phyloP scores from a whole-genome alignment of 352 stramenopile genomes.

The Pythium rishiriense region DNA sequence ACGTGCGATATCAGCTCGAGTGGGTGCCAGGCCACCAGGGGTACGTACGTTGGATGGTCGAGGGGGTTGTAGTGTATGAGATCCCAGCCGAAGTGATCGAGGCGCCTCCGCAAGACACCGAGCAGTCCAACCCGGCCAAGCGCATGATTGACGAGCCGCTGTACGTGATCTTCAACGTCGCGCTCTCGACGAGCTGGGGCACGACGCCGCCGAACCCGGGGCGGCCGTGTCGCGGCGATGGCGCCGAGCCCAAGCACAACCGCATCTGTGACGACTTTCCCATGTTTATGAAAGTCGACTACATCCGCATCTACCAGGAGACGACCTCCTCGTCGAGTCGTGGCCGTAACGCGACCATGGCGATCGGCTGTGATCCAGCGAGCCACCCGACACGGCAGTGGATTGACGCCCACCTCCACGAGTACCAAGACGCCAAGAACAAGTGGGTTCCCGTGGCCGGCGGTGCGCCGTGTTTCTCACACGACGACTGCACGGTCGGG shows the following conservation, averaged over 20 bases:
- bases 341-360: constrained; percentile 19
- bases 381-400: constrained; percentile 27
- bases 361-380: constrained; percentile 22
- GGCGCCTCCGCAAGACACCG: constrained; percentile 36
- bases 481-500: constrained; percentile 19
- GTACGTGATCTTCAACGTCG: constrained; percentile 66
- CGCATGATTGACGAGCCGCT: constrained; percentile 61
- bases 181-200: constrained; percentile 45
- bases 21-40: constrained; percentile 50
- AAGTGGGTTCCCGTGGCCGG: constrained; percentile 14
- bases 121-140: constrained; percentile 47
- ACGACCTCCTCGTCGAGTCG: background rate
- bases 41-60: constrained; percentile 55
- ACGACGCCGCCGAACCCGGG: constrained; percentile 46
- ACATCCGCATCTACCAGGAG: constrained; percentile 34
- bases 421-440: constrained; percentile 24
- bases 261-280: constrained; percentile 58
- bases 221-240: constrained; percentile 22
- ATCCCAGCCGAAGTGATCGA: constrained; percentile 49
- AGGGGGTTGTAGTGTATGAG: constrained; percentile 40
- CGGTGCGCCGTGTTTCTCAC: constrained; percentile 11
- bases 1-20: constrained; percentile 52
- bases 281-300: constrained; percentile 52
- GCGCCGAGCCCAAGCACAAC: constrained; percentile 17
- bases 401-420: constrained; percentile 23